Evolutionary conservation across 441 rosid species (phyloP).

Genomic region (Corymbia calophylla): DNA sequence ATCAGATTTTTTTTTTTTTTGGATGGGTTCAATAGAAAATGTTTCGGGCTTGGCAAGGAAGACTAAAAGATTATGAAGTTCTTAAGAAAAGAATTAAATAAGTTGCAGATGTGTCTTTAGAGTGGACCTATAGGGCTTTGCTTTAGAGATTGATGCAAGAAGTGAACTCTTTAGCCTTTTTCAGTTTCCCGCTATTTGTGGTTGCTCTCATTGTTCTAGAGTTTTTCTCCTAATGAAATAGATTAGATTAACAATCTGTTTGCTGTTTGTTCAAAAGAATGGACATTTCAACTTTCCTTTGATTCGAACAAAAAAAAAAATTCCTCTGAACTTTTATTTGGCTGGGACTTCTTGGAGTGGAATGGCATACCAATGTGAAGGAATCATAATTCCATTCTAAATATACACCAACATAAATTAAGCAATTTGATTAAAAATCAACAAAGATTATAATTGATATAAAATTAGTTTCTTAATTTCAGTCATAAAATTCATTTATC

Average conservation of each 20-base stretch:
- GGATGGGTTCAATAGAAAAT: slow-evolving; percentile 16
- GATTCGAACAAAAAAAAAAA: too few relatives aligned
- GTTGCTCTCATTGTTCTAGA: background rate
- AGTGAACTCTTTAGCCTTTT: background rate
- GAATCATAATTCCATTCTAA: background rate
- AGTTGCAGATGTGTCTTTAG: background rate
- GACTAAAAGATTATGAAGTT: background rate
- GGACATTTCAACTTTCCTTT: background rate
- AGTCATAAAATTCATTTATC: background rate
- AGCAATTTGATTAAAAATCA: background rate
- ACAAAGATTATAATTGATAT: background rate
- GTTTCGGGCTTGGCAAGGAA: background rate
- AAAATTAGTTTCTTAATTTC: background rate
- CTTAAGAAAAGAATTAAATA: background rate
- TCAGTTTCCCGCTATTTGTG: background rate
- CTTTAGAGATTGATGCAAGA: background rate
- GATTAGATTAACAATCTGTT: background rate
- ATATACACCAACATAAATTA: background rate
- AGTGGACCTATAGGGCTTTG: background rate
- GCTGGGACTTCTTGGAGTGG: background rate
- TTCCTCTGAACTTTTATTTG: background rate
- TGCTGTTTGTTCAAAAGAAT: background rate
- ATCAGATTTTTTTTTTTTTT: slow-evolving; percentile 1
- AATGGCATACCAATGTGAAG: background rate
- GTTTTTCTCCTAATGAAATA: background rate